Conservation (phyloP, 352 stramenopile genomes). For the Phytophthora foliorum region DNA sequence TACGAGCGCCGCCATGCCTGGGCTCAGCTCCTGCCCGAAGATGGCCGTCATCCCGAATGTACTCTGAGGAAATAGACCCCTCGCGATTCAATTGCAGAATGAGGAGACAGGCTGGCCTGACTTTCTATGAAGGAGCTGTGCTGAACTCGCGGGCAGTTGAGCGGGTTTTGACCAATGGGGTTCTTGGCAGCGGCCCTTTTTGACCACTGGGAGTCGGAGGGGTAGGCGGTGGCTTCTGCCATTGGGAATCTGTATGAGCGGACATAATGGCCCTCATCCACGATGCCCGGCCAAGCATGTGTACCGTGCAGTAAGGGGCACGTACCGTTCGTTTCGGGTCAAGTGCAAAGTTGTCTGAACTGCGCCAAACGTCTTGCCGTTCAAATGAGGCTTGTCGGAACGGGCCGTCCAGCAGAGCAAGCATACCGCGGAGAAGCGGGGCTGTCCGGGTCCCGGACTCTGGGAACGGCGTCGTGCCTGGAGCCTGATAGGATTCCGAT, state of each 20-base stretch:
- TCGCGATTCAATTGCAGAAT: background rate
- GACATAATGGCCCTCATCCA: background rate
- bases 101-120: background rate
- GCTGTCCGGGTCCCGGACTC: no score
- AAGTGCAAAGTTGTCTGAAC: conserved; percentile 10
- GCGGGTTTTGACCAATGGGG: conserved; percentile 32
- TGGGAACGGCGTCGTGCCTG: background rate
- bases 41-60: conserved; percentile 69
- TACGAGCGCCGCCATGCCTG: conserved; percentile 74
- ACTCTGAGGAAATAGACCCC: background rate
- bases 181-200: no score
- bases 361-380: background rate
- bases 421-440: no score
- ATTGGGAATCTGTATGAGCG: no score
- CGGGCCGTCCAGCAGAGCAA: no score
- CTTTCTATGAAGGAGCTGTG: background rate
- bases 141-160: conserved; percentile 2
- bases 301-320: background rate
- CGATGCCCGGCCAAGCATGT: background rate
- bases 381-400: background rate
- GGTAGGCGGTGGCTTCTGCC: background rate
- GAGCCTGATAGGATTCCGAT: conserved; percentile 10
- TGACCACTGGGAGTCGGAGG: background rate
- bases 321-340: conserved; percentile 11
- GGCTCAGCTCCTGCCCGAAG: conserved; percentile 80